Evolutionary conservation across 164 flowering plant species (phyloP), one percentile per base, ranked within the genome.

Genomic region (Magnolia kwangsiensis): DNA sequence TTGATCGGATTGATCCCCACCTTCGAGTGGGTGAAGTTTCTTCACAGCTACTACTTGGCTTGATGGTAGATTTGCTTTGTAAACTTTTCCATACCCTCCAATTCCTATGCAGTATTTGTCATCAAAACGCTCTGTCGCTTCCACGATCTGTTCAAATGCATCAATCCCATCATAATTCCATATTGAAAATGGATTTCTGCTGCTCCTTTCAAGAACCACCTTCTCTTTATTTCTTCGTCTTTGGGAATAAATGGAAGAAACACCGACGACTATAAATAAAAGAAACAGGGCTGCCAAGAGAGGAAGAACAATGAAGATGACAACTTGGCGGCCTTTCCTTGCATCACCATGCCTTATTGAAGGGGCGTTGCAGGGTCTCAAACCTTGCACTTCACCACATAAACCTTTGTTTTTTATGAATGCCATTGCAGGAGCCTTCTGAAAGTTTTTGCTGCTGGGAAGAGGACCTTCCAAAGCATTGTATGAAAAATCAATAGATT

Each of bases 71-170:
- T 23, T 81, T 1, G 90, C 92, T 78, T 74, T 86, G 79, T 89
- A 90, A 29, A 87, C 91, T 16, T 73, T 85, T 51, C 97, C 94
- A 77, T 79, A 87, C 9, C 92, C 91, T 68, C 94, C 94, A 77
- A 55, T 85, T 7, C 96, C 96, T 21, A 90, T 84, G 74, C 84
- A 85, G 80, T 83, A 83, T 64, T 72, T 79, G 10, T 84, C 87
- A 45, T 73, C 50, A 68, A 90, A 92, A 76, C 86, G 77, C 9
- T 90, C 83, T 0, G 91, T 90, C 73, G 90, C 91, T 75, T 78
- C 83, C 1, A 79, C 82, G 16, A 90, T 84, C 5, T 88, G 89
- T 10, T 78, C 78, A 69, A 83, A 90, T 7, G 82, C 85, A 73
- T 88, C 80, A 74, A 79, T 90, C 51, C 84, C 89, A 66, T 75